These are phyloP conservation scores for Nepenthes alata DNA, from an alignment of 179 eudicot species.

Conservation along the genomic window DNA sequence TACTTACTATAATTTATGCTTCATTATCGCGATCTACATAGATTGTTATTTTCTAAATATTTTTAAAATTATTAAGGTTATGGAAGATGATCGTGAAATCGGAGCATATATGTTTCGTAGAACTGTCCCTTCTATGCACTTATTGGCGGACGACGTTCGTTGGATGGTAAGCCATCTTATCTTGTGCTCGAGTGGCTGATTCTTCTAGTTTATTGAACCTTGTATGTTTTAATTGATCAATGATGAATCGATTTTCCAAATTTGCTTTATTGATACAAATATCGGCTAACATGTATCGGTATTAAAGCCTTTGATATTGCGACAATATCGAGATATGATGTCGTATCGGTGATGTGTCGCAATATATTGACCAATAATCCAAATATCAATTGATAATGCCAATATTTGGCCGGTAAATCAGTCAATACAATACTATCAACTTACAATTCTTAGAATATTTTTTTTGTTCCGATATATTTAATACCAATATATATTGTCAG, in stretches of 20 bases:
- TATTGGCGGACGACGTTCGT: conserved; percentile 82
- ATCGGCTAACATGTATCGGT: too few species aligned
- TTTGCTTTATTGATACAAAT: background rate
- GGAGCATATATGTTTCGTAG: conserved; percentile 97
- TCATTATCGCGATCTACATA: background rate
- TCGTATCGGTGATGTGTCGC: too few species aligned
- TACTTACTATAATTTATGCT: conserved; percentile 3
- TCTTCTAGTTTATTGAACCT: background rate
- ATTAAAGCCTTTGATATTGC: too few species aligned
- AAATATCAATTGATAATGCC: too few species aligned
- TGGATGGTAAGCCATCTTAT: conserved; percentile 55
- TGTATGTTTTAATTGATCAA: background rate
- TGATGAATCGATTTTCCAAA: background rate
- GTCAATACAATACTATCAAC: too few species aligned
- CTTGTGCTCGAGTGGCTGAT: background rate
- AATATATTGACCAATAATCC: too few species aligned
- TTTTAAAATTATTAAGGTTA: conserved; percentile 48
- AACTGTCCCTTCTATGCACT: conserved; percentile 88
- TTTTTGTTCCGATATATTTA: background rate
- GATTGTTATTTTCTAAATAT: background rate
- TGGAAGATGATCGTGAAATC: conserved; percentile 99
- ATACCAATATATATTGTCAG: too few species aligned
- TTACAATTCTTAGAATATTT: too few species aligned
- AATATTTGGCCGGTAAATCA: too few species aligned
- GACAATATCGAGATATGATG: too few species aligned